Conservation (phyloP, 441 rosid species). For the Arabidopsis hybrid region DNA sequence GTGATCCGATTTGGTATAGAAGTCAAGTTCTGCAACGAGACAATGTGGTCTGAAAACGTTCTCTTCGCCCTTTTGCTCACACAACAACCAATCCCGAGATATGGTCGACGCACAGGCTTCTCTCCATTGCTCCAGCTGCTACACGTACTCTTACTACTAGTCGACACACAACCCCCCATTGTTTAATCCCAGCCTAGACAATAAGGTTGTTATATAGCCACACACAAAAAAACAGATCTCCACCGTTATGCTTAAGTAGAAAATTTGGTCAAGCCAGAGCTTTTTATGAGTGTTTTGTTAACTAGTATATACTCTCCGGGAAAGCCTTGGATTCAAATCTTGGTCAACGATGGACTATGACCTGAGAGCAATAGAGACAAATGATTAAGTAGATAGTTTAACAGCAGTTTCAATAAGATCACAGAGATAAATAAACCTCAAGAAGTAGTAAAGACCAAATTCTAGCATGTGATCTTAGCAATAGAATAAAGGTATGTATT, state of each 20-base stretch:
- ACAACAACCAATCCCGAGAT: conserved; percentile 62
- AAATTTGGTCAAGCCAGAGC: conserved; percentile 48
- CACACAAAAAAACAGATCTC: conserved; percentile 20
- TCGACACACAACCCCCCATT: conserved; percentile 97
- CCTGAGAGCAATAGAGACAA: conserved; percentile 54
- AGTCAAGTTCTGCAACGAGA: conserved; percentile 63
- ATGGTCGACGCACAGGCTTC: conserved; percentile 48
- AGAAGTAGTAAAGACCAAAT: conserved; percentile 46
- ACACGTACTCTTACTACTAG: conserved; percentile 76
- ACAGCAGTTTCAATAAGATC: conserved; percentile 32
- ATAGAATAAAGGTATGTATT: conserved; percentile 49
- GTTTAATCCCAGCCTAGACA: conserved; percentile 37
- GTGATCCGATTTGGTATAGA: conserved; percentile 77
- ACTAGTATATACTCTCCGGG: conserved; percentile 24
- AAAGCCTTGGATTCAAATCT: conserved; percentile 41
- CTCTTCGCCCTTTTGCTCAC: conserved; percentile 58
- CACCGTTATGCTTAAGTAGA: conserved; percentile 41
- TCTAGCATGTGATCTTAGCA: conserved; percentile 64
- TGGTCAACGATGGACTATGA: conserved; percentile 46
- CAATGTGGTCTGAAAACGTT: conserved; percentile 76
- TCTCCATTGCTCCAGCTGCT: conserved; percentile 88
- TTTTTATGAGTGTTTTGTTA: conserved; percentile 28
- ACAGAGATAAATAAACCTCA: conserved; percentile 36
- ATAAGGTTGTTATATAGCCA: background rate
- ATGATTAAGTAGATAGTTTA: conserved; percentile 46